Evolutionary conservation across 176 grass and related monocot genomes (phyloP).

Genomic region (Microstegium vimineum): DNA sequence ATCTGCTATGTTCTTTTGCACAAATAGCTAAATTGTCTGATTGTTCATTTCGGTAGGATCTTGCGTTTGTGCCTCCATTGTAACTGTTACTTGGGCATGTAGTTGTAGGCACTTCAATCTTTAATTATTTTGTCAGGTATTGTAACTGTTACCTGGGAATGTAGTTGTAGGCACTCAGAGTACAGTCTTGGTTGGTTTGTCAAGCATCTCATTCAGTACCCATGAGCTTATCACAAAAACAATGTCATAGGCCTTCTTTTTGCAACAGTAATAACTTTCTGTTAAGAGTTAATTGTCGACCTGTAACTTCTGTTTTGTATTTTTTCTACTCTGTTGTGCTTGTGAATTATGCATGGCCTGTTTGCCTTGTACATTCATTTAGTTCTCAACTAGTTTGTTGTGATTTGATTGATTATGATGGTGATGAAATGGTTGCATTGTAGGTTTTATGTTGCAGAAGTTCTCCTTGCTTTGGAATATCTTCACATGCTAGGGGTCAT

Average conservation of each 20-base stretch:
- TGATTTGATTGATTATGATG: slow-evolving; percentile 28
- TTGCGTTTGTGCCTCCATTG: neutral
- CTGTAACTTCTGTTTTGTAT: neutral
- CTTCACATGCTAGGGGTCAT: slow-evolving; percentile 79
- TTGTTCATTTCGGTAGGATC: neutral
- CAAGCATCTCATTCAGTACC: neutral
- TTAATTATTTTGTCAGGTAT: neutral
- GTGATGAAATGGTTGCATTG: slow-evolving; percentile 31
- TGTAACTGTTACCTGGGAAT: neutral
- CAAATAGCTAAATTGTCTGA: neutral
- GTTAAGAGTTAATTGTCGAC: neutral
- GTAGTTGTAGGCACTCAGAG: neutral
- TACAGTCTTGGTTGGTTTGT: neutral
- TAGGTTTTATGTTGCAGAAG: slow-evolving; percentile 80
- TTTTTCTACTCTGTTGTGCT: neutral
- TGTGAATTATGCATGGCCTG: neutral
- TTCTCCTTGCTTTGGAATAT: slow-evolving; percentile 80
- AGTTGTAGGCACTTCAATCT: neutral
- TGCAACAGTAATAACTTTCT: neutral
- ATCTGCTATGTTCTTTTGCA: slow-evolving; percentile 1
- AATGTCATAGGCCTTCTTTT: neutral
- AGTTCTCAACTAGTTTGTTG: neutral
- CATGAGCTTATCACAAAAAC: neutral
- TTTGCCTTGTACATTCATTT: neutral
- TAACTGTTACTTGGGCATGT: neutral